phyloP scores from a whole-genome alignment of 768 basidiomycete genomes.

The Crepidotus variabilis region DNA sequence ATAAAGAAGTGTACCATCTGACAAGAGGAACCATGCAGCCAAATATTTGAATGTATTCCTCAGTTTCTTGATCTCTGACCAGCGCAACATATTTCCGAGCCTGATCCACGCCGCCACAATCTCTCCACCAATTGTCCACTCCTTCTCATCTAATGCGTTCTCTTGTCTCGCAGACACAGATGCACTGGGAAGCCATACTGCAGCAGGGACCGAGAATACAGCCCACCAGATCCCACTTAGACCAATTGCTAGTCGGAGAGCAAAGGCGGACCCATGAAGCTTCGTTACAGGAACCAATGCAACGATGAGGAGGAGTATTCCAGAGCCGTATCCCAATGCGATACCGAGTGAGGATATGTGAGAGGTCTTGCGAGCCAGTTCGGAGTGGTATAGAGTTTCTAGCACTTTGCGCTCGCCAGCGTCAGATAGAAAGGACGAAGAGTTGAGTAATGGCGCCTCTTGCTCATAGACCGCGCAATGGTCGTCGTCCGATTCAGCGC shows the following conservation, averaged over 20 bases:
- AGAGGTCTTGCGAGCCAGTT: conserved; percentile 70
- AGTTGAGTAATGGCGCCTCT: conserved; percentile 35
- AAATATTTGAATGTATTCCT: conserved; percentile 87
- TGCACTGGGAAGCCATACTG: conserved; percentile 62
- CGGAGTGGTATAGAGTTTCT: conserved; percentile 44
- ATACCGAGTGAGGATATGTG: conserved; percentile 84
- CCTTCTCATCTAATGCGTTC: conserved; percentile 21
- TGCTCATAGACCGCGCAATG: conserved; percentile 18
- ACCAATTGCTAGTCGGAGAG: conserved; percentile 80
- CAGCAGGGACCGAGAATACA: conserved; percentile 74
- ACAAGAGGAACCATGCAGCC: conserved; percentile 91
- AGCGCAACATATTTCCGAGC: conserved; percentile 70
- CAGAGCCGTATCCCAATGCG: conserved; percentile 81
- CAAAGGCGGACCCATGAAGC: conserved; percentile 71
- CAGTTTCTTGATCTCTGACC: conserved; percentile 68
- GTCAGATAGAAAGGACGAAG: conserved; percentile 8
- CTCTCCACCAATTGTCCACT: conserved; percentile 48
- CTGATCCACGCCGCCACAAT: conserved; percentile 71
- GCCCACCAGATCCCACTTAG: conserved; percentile 90
- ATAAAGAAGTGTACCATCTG: conserved; percentile 59
- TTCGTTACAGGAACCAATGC: conserved; percentile 74
- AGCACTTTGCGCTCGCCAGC: conserved; percentile 15
- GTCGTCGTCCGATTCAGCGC: conserved; percentile 15
- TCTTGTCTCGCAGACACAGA: conserved; percentile 11
- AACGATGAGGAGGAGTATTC: conserved; percentile 71